Conservation (phyloP, 176 grass and related monocot genomes). For the Aegilops tauschii region DNA sequence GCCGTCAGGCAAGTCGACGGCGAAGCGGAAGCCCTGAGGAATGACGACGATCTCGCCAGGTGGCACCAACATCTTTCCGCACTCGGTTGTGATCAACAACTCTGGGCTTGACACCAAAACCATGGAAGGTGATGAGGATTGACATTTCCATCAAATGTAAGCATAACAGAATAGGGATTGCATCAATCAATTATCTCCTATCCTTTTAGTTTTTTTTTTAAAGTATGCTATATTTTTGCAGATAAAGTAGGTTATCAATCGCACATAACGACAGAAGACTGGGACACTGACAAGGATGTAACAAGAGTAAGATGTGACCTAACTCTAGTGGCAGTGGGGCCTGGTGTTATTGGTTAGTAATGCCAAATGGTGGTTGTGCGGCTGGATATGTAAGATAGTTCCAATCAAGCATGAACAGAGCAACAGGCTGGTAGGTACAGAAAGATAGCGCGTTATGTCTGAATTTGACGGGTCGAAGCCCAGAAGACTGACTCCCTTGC, state of each 20-base stretch:
- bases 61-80: conserved; percentile 65
- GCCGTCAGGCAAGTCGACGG: conserved; percentile 65
- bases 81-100: conserved; percentile 88
- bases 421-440: too few relatives aligned
- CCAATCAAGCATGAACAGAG: not conserved
- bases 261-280: not conserved
- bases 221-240: too few relatives aligned
- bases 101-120: conserved; percentile 63
- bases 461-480: too few relatives aligned
- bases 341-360: not conserved
- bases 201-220: too few relatives aligned
- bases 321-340: not conserved
- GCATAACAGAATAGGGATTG: not conserved
- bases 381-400: not conserved
- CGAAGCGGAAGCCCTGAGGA: conserved; percentile 90
- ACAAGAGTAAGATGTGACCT: not conserved
- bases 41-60: conserved; percentile 91
- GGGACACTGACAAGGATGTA: not conserved
- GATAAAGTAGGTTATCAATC: not conserved
- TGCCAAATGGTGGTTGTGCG: not conserved
- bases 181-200: not conserved
- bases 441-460: too few relatives aligned
- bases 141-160: not conserved
- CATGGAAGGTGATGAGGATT: not conserved
- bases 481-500: conserved; percentile 56